These are phyloP conservation scores for Fusarium neocosmosporiellum DNA, from an alignment of 2,329 filamentous ascomycete genomes.

Conservation along the genomic window DNA sequence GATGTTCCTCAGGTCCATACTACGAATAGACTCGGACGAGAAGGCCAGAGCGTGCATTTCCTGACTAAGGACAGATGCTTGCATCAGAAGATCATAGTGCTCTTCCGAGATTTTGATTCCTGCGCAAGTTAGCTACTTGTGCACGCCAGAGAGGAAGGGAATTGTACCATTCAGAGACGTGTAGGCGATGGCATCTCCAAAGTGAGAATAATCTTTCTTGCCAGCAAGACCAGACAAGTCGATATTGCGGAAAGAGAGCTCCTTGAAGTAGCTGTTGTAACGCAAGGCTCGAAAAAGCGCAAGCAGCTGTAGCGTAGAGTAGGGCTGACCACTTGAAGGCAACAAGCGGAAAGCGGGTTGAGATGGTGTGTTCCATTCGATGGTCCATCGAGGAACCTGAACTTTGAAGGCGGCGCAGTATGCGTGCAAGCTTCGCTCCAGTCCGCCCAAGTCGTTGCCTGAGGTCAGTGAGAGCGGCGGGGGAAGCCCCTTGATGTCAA, in stretches of 20 bases:
- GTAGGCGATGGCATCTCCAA: constrained; percentile 61
- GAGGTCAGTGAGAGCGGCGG: constrained; percentile 65
- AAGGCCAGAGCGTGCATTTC: constrained; percentile 68
- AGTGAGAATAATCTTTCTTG: constrained; percentile 56
- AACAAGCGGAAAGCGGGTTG: constrained; percentile 66
- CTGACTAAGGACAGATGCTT: constrained; percentile 64
- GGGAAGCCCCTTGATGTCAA: constrained; percentile 63
- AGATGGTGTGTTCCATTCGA: constrained; percentile 55
- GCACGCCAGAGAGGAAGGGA: neutral
- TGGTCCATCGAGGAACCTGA: constrained; percentile 63
- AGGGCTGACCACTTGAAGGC: constrained; percentile 53
- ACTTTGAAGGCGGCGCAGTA: constrained; percentile 66
- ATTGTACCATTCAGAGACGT: constrained; percentile 63
- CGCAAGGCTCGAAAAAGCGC: constrained; percentile 67
- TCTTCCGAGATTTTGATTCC: constrained; percentile 61
- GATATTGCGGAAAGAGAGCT: constrained; percentile 65
- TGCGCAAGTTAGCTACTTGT: constrained; percentile 32
- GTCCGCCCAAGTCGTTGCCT: constrained; percentile 65
- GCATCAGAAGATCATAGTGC: constrained; percentile 60
- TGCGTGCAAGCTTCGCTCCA: constrained; percentile 65
- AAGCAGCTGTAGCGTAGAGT: constrained; percentile 64
- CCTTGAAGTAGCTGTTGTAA: constrained; percentile 70
- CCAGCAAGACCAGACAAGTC: constrained; percentile 57
- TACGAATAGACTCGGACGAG: constrained; percentile 65
- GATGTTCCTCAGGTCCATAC: constrained; percentile 63